Percentiles rank a stretch among this genome's conserved stretches.
Conservation (phyloP, 345 rosid genomes). For the Theobroma cacao region DNA sequence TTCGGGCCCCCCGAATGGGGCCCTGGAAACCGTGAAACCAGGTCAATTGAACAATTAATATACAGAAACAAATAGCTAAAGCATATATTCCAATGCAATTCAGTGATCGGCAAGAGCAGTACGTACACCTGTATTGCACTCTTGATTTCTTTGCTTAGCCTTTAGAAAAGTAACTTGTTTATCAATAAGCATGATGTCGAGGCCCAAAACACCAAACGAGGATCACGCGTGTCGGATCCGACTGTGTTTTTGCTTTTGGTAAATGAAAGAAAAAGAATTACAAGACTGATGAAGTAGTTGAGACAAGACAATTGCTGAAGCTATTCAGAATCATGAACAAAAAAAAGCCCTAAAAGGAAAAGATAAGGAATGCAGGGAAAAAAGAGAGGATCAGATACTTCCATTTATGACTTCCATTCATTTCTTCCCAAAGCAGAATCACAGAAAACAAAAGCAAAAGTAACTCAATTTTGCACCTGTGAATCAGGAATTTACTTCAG, state of each 20-base stretch:
- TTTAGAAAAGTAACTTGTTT: too few relatives aligned
- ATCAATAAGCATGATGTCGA: not conserved
- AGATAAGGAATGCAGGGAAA: not conserved
- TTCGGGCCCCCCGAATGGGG: not conserved
- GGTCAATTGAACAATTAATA: not conserved
- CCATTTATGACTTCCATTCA: not conserved
- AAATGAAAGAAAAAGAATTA: not conserved
- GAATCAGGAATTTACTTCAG: not conserved
- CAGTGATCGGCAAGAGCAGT: too few relatives aligned
- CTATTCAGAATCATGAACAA: not conserved
- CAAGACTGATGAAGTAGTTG: not conserved
- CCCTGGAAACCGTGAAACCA: not conserved
- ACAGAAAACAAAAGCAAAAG: not conserved
- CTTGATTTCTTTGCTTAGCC: too few relatives aligned
- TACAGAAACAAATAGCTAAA: not conserved
- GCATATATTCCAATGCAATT: not conserved
- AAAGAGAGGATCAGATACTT: not conserved
- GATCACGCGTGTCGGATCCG: not conserved
- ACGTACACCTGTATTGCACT: too few relatives aligned
- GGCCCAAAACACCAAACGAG: not conserved
- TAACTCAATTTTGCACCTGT: not conserved
- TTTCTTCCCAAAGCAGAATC: not conserved
- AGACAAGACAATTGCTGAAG: not conserved
- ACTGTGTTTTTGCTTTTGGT: not conserved
- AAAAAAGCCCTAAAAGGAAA: not conserved